Evolutionary conservation across 257 asterid genomes (phyloP).

Genomic region (Scutellaria baicalensis): DNA sequence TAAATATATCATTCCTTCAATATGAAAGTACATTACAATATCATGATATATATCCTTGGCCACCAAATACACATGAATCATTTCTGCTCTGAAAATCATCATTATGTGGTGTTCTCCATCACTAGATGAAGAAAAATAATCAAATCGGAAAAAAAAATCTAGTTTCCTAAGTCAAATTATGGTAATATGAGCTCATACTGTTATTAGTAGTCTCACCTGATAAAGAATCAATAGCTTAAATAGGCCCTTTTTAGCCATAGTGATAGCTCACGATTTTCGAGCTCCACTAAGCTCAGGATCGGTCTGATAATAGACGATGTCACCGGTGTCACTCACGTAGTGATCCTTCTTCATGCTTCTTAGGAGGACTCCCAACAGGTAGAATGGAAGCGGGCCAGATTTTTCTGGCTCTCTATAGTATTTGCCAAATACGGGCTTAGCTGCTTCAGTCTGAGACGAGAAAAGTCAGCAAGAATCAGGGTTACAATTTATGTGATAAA

Average conservation of each 20-base stretch:
- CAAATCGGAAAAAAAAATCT: neutral
- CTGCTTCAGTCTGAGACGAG: slow-evolving; percentile 62
- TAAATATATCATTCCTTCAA: neutral
- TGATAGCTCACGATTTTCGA: slow-evolving; percentile 12
- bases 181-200: neutral
- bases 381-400: slow-evolving; percentile 66
- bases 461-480: neutral
- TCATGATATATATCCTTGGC: neutral
- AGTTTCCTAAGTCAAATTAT: neutral
- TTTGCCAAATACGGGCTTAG: slow-evolving; percentile 68
- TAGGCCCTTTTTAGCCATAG: neutral
- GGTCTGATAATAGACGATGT: slow-evolving; percentile 60
- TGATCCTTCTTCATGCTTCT: slow-evolving; percentile 73
- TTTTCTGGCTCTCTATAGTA: slow-evolving; percentile 74
- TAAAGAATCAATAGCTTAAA: neutral
- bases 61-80: neutral
- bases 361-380: slow-evolving; percentile 52
- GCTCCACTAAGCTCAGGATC: slow-evolving; percentile 38
- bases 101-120: slow-evolving; percentile 14
- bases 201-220: neutral
- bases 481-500: neutral
- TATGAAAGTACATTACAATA: neutral
- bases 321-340: slow-evolving; percentile 67
- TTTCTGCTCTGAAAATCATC: neutral
- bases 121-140: neutral